These are phyloP conservation scores for Nemania bipapillata DNA, from an alignment of 2,329 filamentous ascomycete genomes.

Conservation along the genomic window DNA sequence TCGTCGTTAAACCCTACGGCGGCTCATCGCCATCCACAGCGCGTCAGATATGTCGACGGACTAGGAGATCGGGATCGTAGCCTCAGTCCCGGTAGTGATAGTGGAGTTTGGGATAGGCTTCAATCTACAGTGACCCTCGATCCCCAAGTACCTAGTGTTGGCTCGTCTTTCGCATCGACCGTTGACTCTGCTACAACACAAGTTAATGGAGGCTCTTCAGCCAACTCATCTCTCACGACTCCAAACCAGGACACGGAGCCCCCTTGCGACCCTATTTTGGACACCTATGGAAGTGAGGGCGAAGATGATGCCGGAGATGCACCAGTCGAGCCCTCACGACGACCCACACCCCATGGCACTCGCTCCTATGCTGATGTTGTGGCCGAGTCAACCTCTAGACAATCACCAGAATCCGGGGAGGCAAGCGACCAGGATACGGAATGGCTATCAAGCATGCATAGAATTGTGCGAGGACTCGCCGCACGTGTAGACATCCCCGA, in stretches of 20 bases:
- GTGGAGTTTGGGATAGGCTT: slow-evolving; percentile 79
- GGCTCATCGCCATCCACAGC: background rate
- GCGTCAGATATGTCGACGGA: slow-evolving; percentile 66
- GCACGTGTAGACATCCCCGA: slow-evolving; percentile 80
- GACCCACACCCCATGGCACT: slow-evolving; percentile 27
- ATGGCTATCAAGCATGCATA: slow-evolving; percentile 72
- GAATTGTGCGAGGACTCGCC: slow-evolving; percentile 75
- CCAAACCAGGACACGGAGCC: slow-evolving; percentile 57
- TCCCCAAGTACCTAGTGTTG: slow-evolving; percentile 79
- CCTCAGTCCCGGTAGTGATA: slow-evolving; percentile 74
- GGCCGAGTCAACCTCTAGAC: slow-evolving; percentile 22
- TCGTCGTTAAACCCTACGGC: background rate
- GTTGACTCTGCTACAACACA: slow-evolving; percentile 60
- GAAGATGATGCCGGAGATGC: slow-evolving; percentile 56
- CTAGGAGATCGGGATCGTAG: slow-evolving; percentile 87
- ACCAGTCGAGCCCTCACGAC: slow-evolving; percentile 24
- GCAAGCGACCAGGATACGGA: slow-evolving; percentile 46
- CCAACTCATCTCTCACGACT: slow-evolving; percentile 59
- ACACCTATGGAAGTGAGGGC: slow-evolving; percentile 66
- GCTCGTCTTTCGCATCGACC: slow-evolving; percentile 82
- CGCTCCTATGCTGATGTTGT: slow-evolving; percentile 58
- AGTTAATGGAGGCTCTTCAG: slow-evolving; percentile 56
- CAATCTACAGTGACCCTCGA: slow-evolving; percentile 83
- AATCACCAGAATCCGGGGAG: slow-evolving; percentile 31
- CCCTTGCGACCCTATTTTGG: slow-evolving; percentile 64